Evolutionary conservation across 768 basidiomycete genomes (phyloP), one percentile per base, ranked within the genome.

Genomic region (Mycena alexandri): DNA sequence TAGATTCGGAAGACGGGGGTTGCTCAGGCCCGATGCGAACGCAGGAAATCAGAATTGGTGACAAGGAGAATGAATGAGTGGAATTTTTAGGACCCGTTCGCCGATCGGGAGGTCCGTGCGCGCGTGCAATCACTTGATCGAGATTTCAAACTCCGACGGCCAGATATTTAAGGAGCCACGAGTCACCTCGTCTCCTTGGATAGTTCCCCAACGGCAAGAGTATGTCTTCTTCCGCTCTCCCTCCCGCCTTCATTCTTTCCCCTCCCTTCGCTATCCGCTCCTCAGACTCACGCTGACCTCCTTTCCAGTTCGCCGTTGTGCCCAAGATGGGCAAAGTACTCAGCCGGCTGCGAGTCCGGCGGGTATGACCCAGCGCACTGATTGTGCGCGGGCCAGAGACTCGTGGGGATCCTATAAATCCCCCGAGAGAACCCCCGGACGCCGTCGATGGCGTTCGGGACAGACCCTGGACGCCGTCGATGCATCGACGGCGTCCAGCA

Each of bases 231-330:
- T 33, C 16, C n/a, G n/a, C 14, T 22, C 14, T 33, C 24, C 14
- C 21, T 22, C 19, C n/a, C 1, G 14, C 12, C 36, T 22, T 8
- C 29, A 33, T 12, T 22, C 57, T 13, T 16, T 24, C n/a, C 11
- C n/a, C 21, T 36, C 44, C 22, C 22, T 16, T 17, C n/a, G 9
- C 34, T 6, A 36, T 53, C n/a, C n/a, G n/a, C n/a, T n/a, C n/a
- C 50, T 4, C 36, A 44, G 10, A 44, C 43, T n/a, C n/a, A n/a
- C n/a, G n/a, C 19, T 38, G 38, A 38, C 25, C 47, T 60, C 36
- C 38, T 41, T n/a, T 53, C 8, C 24, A 60, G 59, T 46, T 50
- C 38, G 16, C 59, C 36, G 59, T 50, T 59, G 57, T 46, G 58
- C 58, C 58, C 58, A 60, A 22, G 58, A 60, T 60, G 58, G 58